Percentiles rank a stretch among this genome's conserved stretches.
These are phyloP conservation scores for Liquidambar formosana DNA, from an alignment of 164 flowering plant species.

Conservation along the genomic window DNA sequence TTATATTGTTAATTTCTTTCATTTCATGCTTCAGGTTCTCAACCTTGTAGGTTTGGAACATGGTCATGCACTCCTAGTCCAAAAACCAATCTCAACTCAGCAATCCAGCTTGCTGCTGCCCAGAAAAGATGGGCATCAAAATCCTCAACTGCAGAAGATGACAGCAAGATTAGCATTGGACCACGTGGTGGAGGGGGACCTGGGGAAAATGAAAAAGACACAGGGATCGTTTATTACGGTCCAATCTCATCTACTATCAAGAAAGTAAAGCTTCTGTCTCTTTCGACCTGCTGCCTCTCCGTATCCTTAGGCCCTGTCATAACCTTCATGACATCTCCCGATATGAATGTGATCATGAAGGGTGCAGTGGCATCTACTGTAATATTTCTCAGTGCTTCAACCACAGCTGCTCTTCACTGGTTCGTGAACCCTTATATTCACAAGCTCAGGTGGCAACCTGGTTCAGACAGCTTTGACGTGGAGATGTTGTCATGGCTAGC, in stretches of 20 bases:
- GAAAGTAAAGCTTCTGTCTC: conserved; percentile 89
- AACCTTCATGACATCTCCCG: conserved; percentile 82
- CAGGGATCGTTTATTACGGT: conserved; percentile 59
- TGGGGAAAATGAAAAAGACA: conserved; percentile 43
- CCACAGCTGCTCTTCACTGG: conserved; percentile 88
- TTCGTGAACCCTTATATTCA: conserved; percentile 87
- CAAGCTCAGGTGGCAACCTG: conserved; percentile 87
- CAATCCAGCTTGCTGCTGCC: too few species aligned
- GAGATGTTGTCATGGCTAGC: conserved; percentile 92
- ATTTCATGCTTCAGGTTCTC: too few species aligned
- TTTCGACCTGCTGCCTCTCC: conserved; percentile 90
- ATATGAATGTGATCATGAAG: conserved; percentile 74
- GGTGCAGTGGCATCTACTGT: conserved; percentile 87
- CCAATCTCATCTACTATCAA: conserved; percentile 85
- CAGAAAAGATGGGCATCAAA: conserved; percentile 61
- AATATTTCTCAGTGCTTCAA: conserved; percentile 80
- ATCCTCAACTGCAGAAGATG: conserved; percentile 42
- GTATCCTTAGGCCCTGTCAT: conserved; percentile 86
- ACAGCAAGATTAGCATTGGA: conserved; percentile 72
- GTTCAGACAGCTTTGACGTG: too few species aligned
- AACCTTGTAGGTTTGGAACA: too few species aligned
- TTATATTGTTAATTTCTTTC: too few species aligned
- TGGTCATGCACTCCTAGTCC: too few species aligned
- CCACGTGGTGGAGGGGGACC: conserved; percentile 39
- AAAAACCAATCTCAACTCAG: too few species aligned